phyloP scores from a whole-genome alignment of 2,329 filamentous ascomycete genomes.

The Aspergillus ochraceoroseus region DNA sequence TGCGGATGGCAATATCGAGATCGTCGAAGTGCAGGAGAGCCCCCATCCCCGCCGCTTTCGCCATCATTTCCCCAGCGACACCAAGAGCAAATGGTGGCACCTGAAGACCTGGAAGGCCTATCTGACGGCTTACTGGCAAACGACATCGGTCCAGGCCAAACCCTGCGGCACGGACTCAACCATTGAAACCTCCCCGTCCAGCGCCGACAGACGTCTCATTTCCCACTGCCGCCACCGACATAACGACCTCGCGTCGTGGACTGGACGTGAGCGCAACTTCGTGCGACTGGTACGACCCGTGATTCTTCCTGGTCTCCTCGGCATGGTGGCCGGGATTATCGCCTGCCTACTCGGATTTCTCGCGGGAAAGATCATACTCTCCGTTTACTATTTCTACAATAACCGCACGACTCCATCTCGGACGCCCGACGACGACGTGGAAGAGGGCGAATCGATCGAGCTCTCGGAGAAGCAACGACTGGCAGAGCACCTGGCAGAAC shows the following conservation, averaged over 20 bases:
- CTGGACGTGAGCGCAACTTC: slow-evolving; percentile 22
- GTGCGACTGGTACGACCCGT: slow-evolving; percentile 33
- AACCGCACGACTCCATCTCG: neutral
- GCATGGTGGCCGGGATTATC: slow-evolving; percentile 35
- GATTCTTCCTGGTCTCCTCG: slow-evolving; percentile 39
- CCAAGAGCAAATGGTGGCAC: slow-evolving; percentile 17
- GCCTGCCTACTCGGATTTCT: slow-evolving; percentile 40
- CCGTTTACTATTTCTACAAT: slow-evolving; percentile 13
- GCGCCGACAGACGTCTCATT: slow-evolving; percentile 1
- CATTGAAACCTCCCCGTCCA: neutral
- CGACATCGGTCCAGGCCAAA: neutral
- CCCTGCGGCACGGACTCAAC: neutral
- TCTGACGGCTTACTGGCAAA: slow-evolving; percentile 19
- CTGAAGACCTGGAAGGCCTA: slow-evolving; percentile 25
- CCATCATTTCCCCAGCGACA: neutral
- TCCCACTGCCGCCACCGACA: slow-evolving; percentile 14
- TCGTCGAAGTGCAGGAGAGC: slow-evolving; percentile 27
- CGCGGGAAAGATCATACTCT: slow-evolving; percentile 25
- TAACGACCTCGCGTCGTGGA: slow-evolving; percentile 22
- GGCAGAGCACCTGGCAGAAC: too few species aligned
- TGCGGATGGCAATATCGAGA: slow-evolving; percentile 23
- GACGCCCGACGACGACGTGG: too few species aligned
- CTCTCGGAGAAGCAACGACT: too few species aligned
- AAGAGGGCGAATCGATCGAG: too few species aligned
- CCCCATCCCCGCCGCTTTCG: slow-evolving; percentile 14